A percentile compares a stretch with the other conserved stretches of the same genome.
These are phyloP conservation scores for Hypoxylon sp. DNA, from an alignment of 2,329 filamentous ascomycete species.

Conservation along the genomic window DNA sequence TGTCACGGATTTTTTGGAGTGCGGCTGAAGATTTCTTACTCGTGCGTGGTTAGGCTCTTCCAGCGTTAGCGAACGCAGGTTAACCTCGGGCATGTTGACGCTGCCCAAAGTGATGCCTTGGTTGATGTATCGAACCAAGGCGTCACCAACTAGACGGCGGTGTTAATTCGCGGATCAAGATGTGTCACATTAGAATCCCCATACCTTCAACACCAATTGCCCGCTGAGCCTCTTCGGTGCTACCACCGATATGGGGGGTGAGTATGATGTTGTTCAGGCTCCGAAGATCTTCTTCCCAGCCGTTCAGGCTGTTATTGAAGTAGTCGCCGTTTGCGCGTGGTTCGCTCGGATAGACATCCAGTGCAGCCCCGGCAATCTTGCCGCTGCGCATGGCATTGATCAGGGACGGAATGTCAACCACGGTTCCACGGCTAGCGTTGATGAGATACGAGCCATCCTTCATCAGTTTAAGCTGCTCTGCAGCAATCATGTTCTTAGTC, in stretches of 20 bases:
- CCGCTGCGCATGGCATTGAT: conserved; percentile 88
- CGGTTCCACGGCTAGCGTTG: conserved; percentile 93
- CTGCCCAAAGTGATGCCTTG: conserved; percentile 91
- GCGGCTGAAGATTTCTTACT: conserved; percentile 61
- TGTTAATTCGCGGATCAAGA: conserved; percentile 31
- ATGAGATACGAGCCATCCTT: conserved; percentile 94
- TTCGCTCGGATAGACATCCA: conserved; percentile 96
- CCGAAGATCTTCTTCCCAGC: conserved; percentile 88
- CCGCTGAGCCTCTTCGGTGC: conserved; percentile 96
- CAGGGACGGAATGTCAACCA: conserved; percentile 93
- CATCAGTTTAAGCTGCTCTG: conserved; percentile 85
- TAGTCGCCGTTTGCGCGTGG: conserved; percentile 95
- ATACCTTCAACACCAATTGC: conserved; percentile 90
- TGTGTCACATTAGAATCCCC: conserved; percentile 23
- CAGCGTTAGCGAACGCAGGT: conserved; percentile 87
- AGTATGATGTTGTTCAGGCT: conserved; percentile 92
- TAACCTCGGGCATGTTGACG: conserved; percentile 97
- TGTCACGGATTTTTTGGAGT: background rate
- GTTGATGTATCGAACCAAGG: conserved; percentile 94
- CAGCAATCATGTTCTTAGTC: conserved; percentile 93
- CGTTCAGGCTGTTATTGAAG: conserved; percentile 87
- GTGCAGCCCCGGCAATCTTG: conserved; percentile 92
- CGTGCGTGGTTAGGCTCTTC: conserved; percentile 92
- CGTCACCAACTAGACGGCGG: conserved; percentile 75
- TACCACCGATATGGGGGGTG: conserved; percentile 96